Base-by-base conservation (phyloP, 225 moss, liverwort and hornwort genomes). In the Pleurozium schreberi region DNA sequence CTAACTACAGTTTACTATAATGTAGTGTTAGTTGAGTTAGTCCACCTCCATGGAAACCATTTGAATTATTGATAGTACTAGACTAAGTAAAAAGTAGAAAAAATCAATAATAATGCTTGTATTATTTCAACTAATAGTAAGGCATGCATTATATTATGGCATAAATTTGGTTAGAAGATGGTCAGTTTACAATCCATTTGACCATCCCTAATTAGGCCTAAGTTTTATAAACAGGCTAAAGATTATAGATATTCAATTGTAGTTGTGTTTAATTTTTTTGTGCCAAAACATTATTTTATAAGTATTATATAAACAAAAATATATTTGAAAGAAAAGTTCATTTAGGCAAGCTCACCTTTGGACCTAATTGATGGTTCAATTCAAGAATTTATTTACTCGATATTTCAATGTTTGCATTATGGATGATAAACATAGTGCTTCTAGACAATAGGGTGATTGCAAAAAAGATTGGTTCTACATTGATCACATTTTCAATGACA, bases 21-120 rank as follows among this genome's bases (percentile, higher is more conserved):
- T 49, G 2, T 3, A 49, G 0, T 12, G 20, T 8, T 49, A 20
- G 7, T 31, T 75, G 12, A 33, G 1, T 31, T 0, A 75, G 0
- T 33, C 4, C 2, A 19, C 20, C 2, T 50, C 12, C n/a, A n/a
- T n/a, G n/a, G n/a, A 75, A 75, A 12, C 7, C 12, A 31, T 49
- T 33, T 33, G 33, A 19, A 75, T 75, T 33, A 33, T 49, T 12
- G 2, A 33, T 75, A 34, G 34, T 50, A 3, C 2, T 13, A 34
- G 3, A 34, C 2, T 50, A 50, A 20, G 50, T 50, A 12, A 13
- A 20, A 75, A 33, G n/a, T n/a, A n/a, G n/a, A n/a, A n/a, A n/a
- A n/a, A n/a, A n/a, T n/a, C n/a, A n/a, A n/a, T n/a, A n/a, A n/a
- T n/a, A n/a, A n/a, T n/a, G n/a, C n/a, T n/a, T n/a, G n/a, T n/a